Evolutionary conservation across 2,329 filamentous ascomycete genomes (phyloP).

Genomic region (Pyrenophora teres): DNA sequence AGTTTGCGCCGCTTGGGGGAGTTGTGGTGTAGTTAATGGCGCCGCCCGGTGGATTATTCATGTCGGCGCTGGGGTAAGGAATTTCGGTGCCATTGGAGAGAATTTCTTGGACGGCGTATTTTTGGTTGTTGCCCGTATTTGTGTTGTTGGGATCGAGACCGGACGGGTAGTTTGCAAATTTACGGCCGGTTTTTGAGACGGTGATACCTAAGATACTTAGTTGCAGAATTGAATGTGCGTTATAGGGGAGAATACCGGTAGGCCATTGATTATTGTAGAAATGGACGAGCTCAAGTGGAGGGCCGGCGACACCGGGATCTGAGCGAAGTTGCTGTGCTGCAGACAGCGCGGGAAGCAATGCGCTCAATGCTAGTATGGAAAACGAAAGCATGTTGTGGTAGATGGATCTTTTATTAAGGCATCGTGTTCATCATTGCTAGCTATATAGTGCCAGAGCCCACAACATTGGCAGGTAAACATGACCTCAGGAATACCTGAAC

Average conservation of each 20-base stretch:
- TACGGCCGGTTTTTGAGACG: conserved; percentile 56
- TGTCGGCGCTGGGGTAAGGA: conserved; percentile 50
- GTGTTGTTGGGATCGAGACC: conserved; percentile 57
- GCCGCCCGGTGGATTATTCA: conserved; percentile 57
- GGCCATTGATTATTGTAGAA: conserved; percentile 58
- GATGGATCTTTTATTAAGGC: not conserved
- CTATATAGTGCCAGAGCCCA: conserved; percentile 8
- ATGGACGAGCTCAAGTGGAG: conserved; percentile 55
- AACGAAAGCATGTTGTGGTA: conserved; percentile 6
- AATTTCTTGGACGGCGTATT: conserved; percentile 58
- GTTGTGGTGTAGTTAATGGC: conserved; percentile 57
- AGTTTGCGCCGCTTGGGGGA: conserved; percentile 53
- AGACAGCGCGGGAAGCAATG: conserved; percentile 17
- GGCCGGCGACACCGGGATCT: conserved; percentile 50
- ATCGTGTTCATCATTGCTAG: not conserved
- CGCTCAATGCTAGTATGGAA: conserved; percentile 13
- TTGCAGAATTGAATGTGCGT: not conserved
- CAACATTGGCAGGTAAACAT: conserved; percentile 8
- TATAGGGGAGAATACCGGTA: conserved; percentile 36
- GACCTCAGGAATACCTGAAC: conserved; percentile 13
- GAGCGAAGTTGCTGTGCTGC: conserved; percentile 23
- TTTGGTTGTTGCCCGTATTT: conserved; percentile 47
- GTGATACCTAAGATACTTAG: conserved; percentile 50
- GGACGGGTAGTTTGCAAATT: conserved; percentile 59
- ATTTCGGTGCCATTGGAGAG: conserved; percentile 50